Percentiles rank a stretch among this genome's conserved stretches.
Conservation (phyloP, 441 rosid species). For the Mallotus japonicus region DNA sequence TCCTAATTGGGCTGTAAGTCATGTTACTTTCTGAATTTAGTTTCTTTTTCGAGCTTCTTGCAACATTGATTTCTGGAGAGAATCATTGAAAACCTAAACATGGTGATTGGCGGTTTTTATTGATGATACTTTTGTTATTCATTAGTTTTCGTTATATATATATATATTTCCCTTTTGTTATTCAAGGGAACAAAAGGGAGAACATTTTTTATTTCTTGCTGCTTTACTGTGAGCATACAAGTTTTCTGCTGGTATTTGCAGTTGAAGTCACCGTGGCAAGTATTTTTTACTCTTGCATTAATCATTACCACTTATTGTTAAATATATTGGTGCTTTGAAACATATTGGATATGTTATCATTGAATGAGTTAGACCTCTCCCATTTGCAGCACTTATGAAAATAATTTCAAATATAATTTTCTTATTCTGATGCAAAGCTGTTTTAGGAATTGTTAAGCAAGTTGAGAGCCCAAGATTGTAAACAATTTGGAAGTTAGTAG, state of each 20-base stretch:
- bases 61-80: background rate
- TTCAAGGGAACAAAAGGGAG: background rate
- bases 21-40: constrained; percentile 1
- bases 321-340: background rate
- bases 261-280: too few relatives aligned
- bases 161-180: too few relatives aligned
- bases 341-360: background rate
- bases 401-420: background rate
- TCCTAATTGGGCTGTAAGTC: constrained; percentile 94
- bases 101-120: background rate
- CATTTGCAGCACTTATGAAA: background rate
- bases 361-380: background rate
- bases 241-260: too few relatives aligned
- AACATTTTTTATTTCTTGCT: background rate
- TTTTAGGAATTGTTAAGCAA: background rate
- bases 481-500: background rate
- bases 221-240: too few relatives aligned
- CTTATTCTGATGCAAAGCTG: background rate
- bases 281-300: too few relatives aligned
- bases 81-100: background rate
- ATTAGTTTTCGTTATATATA: background rate
- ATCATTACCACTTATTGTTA: too few relatives aligned
- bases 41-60: constrained; percentile 3
- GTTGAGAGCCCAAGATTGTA: background rate
- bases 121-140: background rate